Conservation (phyloP, 768 basidiomycete species). For the Trametes cinnabarina region DNA sequence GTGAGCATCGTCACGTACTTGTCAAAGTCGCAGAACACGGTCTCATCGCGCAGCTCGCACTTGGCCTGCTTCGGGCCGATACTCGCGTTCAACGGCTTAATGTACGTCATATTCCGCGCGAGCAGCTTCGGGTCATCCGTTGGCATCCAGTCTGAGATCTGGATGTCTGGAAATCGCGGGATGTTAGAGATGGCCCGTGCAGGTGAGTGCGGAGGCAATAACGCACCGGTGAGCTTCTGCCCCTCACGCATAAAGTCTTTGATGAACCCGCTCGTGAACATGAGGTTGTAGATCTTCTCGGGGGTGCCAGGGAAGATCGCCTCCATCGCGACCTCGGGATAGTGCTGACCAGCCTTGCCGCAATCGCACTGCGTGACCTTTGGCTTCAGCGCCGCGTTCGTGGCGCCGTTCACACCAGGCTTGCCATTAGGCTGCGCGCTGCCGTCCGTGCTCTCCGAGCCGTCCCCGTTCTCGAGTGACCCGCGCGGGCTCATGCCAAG, state of each 20-base stretch:
- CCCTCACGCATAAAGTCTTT: constrained; percentile 90
- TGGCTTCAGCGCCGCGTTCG: constrained; percentile 27
- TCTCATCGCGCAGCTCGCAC: constrained; percentile 92
- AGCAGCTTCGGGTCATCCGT: constrained; percentile 63
- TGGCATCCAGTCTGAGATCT: constrained; percentile 94
- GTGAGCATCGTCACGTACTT: constrained; percentile 81
- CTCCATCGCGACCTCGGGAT: constrained; percentile 72
- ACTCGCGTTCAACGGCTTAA: constrained; percentile 84
- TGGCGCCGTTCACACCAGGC: constrained; percentile 6
- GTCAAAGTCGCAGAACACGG: constrained; percentile 75
- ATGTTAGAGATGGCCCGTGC: background rate
- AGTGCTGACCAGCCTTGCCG: constrained; percentile 67
- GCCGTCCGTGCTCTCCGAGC: constrained; percentile 3
- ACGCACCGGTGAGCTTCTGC: constrained; percentile 84
- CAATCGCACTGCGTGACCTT: constrained; percentile 77
- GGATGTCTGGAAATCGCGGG: constrained; percentile 61
- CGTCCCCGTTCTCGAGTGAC: constrained; percentile 25
- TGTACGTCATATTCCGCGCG: constrained; percentile 90
- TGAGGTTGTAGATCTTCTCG: constrained; percentile 92
- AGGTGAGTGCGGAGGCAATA: background rate
- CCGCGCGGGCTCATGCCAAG: constrained; percentile 21
- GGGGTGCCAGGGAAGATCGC: constrained; percentile 83
- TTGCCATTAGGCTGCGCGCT: constrained; percentile 3
- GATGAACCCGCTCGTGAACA: constrained; percentile 94
- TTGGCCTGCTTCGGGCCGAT: constrained; percentile 95